Percentiles rank a stretch among this genome's conserved stretches.
Evolutionary conservation across 768 basidiomycete genomes (phyloP).

Genomic region (Lactarius hatsudake): DNA sequence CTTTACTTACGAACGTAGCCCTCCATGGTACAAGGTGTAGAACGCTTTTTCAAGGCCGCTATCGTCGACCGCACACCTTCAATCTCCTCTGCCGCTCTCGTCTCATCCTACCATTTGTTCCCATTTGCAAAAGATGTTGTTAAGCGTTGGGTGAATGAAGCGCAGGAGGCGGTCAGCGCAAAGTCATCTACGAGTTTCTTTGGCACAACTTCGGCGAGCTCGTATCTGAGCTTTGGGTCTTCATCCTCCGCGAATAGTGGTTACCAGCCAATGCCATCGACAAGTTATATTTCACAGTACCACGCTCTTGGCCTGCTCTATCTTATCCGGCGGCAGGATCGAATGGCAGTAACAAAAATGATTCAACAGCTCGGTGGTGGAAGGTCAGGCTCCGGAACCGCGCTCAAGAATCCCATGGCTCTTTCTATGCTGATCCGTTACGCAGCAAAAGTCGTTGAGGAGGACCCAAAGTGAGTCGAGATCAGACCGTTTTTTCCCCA

Average conservation of each 20-base stretch:
- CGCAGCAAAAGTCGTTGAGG: constrained; percentile 98
- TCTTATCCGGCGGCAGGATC: constrained; percentile 92
- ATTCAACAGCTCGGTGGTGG: constrained; percentile 95
- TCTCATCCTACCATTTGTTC: constrained; percentile 96
- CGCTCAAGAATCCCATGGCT: constrained; percentile 93
- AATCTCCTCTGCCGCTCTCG: constrained; percentile 93
- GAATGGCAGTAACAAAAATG: constrained; percentile 99
- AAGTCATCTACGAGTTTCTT: constrained; percentile 77
- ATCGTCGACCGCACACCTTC: constrained; percentile 96
- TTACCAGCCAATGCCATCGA: constrained; percentile 79
- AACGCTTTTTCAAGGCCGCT: constrained; percentile 98
- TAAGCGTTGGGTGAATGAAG: constrained; percentile 99
- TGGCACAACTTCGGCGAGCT: constrained; percentile 41
- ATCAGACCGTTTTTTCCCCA: not conserved
- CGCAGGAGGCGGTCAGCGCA: constrained; percentile 91
- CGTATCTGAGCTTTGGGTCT: constrained; percentile 70
- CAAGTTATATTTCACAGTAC: constrained; percentile 94
- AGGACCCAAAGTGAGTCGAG: constrained; percentile 90
- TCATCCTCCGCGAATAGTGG: constrained; percentile 49
- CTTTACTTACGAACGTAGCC: constrained; percentile 50
- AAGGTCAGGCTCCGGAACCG: constrained; percentile 77
- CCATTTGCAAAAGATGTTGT: constrained; percentile 93
- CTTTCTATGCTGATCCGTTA: constrained; percentile 98
- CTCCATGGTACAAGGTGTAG: constrained; percentile 99
- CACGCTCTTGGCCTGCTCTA: constrained; percentile 93